Evolutionary conservation across 305 asterid genomes (phyloP).

Genomic region (Plantago coronopus): DNA sequence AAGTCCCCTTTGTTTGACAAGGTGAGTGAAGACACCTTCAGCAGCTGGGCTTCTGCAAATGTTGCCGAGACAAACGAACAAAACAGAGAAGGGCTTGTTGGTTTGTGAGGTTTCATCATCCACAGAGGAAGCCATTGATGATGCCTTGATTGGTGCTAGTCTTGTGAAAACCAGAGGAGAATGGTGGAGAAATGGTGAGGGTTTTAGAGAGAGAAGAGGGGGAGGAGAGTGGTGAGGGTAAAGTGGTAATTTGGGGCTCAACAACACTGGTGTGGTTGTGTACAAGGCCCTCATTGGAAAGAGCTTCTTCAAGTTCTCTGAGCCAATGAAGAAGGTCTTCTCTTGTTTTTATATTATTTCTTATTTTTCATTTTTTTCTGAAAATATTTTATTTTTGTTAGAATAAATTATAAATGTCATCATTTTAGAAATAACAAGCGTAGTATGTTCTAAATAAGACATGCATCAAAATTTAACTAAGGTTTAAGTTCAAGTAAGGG

Average conservation of each 20-base stretch:
- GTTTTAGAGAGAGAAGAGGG: slow-evolving; percentile 17
- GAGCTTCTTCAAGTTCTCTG: no score
- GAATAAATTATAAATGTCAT: no score
- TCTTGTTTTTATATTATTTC: no score
- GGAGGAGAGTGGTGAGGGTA: slow-evolving; percentile 27
- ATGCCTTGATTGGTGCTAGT: slow-evolving; percentile 23
- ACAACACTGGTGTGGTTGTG: slow-evolving; percentile 22
- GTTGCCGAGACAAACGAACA: slow-evolving; percentile 94
- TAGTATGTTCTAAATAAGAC: no score
- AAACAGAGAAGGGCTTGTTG: slow-evolving; percentile 58
- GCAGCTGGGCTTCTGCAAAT: slow-evolving; percentile 92
- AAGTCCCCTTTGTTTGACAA: slow-evolving; percentile 54
- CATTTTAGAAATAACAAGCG: no score
- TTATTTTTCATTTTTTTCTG: no score
- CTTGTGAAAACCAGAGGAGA: no score
- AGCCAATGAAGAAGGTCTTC: no score
- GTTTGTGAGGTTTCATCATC: slow-evolving; percentile 23
- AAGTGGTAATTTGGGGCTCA: slow-evolving; percentile 29
- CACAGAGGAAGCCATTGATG: slow-evolving; percentile 63
- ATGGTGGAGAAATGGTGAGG: slow-evolving; percentile 22
- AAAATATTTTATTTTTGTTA: no score
- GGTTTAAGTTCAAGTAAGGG: no score
- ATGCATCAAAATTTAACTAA: no score
- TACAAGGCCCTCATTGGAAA: slow-evolving; percentile 39
- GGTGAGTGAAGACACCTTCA: slow-evolving; percentile 71